phyloP scores from a whole-genome alignment of 1,139 yeast species.

The Yamadazyma friedrichii region DNA sequence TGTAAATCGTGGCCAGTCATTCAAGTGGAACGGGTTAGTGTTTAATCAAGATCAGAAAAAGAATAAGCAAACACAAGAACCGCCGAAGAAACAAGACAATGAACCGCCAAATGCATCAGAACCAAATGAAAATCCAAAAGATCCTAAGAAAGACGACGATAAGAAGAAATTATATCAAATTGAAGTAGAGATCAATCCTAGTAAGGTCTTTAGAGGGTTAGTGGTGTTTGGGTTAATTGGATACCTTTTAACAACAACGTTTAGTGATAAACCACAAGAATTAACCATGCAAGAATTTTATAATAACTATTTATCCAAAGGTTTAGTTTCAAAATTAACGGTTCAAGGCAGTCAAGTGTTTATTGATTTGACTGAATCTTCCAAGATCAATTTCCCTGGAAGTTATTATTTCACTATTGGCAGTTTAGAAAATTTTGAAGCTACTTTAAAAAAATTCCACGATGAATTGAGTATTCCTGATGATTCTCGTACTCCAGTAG shows the following conservation, averaged over 20 bases:
- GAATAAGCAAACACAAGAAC: too few relatives aligned
- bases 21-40: slow-evolving; percentile 4
- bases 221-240: slow-evolving; percentile 26
- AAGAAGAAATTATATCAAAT: slow-evolving; percentile 19
- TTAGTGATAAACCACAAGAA: slow-evolving; percentile 24
- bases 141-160: slow-evolving; percentile 10
- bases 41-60: background rate
- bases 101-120: background rate
- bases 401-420: slow-evolving; percentile 71
- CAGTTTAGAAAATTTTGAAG: slow-evolving; percentile 88
- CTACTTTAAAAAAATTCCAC: slow-evolving; percentile 74
- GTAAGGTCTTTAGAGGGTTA: slow-evolving; percentile 32
- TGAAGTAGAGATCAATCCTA: slow-evolving; percentile 26
- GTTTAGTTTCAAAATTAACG: slow-evolving; percentile 34
- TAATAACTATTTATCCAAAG: slow-evolving; percentile 38
- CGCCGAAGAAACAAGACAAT: too few relatives aligned
- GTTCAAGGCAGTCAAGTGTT: slow-evolving; percentile 42
- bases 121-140: background rate
- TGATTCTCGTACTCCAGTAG: slow-evolving; percentile 76
- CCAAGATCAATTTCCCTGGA: slow-evolving; percentile 26
- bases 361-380: slow-evolving; percentile 40
- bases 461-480: slow-evolving; percentile 62
- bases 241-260: slow-evolving; percentile 15
- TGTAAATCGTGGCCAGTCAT: background rate
- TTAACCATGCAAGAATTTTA: slow-evolving; percentile 47